These are phyloP conservation scores for Aspergillus conjunctus DNA, from an alignment of 495 filamentous ascomycete species.

Conservation along the genomic window DNA sequence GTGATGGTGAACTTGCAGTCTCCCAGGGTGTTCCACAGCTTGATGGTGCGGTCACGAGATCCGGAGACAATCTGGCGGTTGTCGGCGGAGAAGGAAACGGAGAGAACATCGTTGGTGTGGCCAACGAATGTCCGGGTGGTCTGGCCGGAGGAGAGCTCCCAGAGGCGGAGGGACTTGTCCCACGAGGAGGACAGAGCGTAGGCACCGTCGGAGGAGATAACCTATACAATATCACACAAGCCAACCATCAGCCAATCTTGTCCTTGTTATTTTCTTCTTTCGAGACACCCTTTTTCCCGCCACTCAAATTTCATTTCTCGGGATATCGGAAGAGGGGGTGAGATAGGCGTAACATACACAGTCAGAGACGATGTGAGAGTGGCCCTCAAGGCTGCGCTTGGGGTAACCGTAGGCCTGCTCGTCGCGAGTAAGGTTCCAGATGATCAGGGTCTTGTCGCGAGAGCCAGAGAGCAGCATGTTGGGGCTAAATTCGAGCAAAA, in stretches of 20 bases:
- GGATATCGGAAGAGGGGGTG: constrained; percentile 16
- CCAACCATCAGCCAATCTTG: constrained; percentile 41
- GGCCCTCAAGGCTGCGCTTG: constrained; percentile 96
- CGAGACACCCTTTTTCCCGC: constrained; percentile 10
- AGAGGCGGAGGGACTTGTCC: constrained; percentile 99
- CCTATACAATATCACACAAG: constrained; percentile 55
- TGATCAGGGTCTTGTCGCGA: constrained; percentile 98
- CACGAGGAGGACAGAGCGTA: constrained; percentile 98
- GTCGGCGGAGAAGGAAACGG: constrained; percentile 99
- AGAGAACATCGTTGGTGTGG: constrained; percentile 99
- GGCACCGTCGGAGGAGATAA: constrained; percentile 99
- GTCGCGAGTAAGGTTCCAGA: constrained; percentile 99
- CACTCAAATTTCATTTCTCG: constrained; percentile 3
- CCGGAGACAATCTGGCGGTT: constrained; percentile 99
- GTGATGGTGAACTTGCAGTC: constrained; percentile 99
- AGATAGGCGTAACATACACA: constrained; percentile 69
- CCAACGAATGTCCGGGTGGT: constrained; percentile 98
- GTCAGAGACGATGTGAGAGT: constrained; percentile 99
- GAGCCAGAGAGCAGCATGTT: constrained; percentile 99
- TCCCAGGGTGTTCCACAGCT: constrained; percentile 99
- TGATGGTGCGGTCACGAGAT: constrained; percentile 97
- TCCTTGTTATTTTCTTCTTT: constrained; percentile 19
- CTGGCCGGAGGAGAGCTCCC: constrained; percentile 94
- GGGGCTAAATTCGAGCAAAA: constrained; percentile 64
- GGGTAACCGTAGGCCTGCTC: constrained; percentile 97